Evolutionary conservation across 352 stramenopile species (phyloP).

Genomic region (Pythium grandisporangium): DNA sequence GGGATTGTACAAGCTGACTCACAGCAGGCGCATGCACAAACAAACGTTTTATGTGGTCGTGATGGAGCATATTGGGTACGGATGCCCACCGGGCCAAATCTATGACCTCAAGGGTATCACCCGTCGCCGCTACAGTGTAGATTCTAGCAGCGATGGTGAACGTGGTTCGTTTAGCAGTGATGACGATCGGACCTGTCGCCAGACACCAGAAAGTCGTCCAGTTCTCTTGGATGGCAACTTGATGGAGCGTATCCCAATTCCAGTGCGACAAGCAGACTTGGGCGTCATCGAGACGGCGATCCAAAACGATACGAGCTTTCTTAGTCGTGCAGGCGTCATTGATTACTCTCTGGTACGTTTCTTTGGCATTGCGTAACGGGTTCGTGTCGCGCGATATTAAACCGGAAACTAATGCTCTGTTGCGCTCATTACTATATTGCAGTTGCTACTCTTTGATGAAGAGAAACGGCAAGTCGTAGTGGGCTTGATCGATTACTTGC

Average conservation of each 20-base stretch:
- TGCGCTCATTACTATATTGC: neutral
- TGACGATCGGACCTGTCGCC: neutral
- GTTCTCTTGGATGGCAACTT: conserved; percentile 79
- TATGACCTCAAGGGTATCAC: conserved; percentile 85
- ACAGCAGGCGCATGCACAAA: conserved; percentile 48
- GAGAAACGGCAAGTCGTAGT: conserved; percentile 62
- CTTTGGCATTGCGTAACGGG: too few relatives aligned
- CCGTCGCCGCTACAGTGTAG: conserved; percentile 52
- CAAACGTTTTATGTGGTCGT: conserved; percentile 79
- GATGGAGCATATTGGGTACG: conserved; percentile 84
- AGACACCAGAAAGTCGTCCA: conserved; percentile 36
- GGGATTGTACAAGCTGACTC: conserved; percentile 69
- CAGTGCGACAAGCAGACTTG: conserved; percentile 52
- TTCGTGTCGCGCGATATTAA: too few relatives aligned
- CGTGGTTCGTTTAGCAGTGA: neutral
- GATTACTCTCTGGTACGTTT: conserved; percentile 77
- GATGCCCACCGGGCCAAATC: conserved; percentile 66
- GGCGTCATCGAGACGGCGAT: conserved; percentile 56
- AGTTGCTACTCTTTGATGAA: conserved; percentile 81
- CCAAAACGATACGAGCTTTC: conserved; percentile 68
- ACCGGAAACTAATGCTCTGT: neutral
- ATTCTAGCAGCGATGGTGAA: conserved; percentile 13
- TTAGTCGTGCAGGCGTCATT: conserved; percentile 66
- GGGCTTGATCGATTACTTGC: conserved; percentile 79
- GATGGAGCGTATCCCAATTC: conserved; percentile 70